A percentile compares a stretch with the other conserved stretches of the same genome.
phyloP scores from a whole-genome alignment of 768 basidiomycete species.

The Rhodosporidiobolus sp. region DNA sequence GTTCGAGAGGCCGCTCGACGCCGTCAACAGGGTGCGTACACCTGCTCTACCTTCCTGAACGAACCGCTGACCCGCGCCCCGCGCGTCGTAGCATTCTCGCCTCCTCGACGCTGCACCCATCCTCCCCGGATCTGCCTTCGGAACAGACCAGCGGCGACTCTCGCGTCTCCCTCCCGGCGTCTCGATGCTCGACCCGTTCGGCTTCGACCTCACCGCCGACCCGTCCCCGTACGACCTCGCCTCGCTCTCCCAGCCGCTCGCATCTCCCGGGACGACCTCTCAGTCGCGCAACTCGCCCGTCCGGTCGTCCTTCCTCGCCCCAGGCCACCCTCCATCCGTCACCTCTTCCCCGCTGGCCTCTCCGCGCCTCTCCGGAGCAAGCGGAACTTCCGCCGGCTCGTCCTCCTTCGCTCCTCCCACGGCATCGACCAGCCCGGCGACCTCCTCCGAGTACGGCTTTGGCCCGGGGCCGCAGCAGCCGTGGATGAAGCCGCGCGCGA shows the following conservation, averaged over 20 bases:
- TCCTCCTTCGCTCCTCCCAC: background rate
- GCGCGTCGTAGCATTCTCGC: slow-evolving; percentile 29
- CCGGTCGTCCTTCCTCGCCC: slow-evolving; percentile 9
- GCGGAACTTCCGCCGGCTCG: too few relatives aligned
- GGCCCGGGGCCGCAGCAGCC: background rate
- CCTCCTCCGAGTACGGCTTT: slow-evolving; percentile 1
- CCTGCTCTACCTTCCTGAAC: background rate
- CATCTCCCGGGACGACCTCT: background rate
- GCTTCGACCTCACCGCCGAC: slow-evolving; percentile 27
- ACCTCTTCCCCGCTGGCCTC: background rate
- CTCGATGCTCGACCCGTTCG: slow-evolving; percentile 36
- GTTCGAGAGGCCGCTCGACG: slow-evolving; percentile 33
- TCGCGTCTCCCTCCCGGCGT: slow-evolving; percentile 38
- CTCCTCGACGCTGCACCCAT: slow-evolving; percentile 29
- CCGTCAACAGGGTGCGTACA: slow-evolving; percentile 29
- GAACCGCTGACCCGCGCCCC: background rate
- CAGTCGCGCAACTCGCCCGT: background rate
- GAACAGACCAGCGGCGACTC: slow-evolving; percentile 1
- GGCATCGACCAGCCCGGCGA: background rate
- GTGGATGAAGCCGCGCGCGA: slow-evolving; percentile 22
- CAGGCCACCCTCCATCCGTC: background rate
- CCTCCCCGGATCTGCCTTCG: background rate
- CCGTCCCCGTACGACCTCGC: slow-evolving; percentile 30
- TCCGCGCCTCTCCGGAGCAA: too few relatives aligned
- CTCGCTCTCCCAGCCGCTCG: background rate